Percentiles rank a stretch among this genome's conserved stretches.
phyloP scores from a whole-genome alignment of 1,139 yeast species.

The Pichia sp. region DNA sequence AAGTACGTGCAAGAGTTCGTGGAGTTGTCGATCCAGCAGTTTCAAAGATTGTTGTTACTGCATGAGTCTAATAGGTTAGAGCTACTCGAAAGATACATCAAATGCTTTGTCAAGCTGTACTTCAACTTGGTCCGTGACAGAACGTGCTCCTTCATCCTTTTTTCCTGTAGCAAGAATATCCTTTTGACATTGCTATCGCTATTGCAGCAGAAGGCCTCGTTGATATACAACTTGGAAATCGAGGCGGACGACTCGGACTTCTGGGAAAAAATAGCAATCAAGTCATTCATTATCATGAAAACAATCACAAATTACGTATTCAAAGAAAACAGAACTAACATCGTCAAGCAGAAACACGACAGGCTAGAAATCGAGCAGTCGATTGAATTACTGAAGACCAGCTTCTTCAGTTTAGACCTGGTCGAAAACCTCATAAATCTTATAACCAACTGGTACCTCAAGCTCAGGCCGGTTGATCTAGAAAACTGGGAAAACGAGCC shows the following conservation, averaged over 20 bases:
- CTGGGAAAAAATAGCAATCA: conserved; percentile 75
- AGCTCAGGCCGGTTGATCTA: conserved; percentile 67
- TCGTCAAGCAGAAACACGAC: conserved; percentile 60
- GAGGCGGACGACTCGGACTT: conserved; percentile 44
- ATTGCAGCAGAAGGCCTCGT: conserved; percentile 58
- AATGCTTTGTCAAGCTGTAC: conserved; percentile 73
- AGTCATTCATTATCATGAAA: conserved; percentile 64
- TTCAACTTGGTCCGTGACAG: conserved; percentile 50
- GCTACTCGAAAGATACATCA: conserved; percentile 63
- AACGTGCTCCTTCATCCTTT: conserved; percentile 66
- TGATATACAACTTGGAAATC: conserved; percentile 40
- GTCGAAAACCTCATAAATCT: conserved; percentile 59
- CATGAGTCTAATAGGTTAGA: conserved; percentile 54
- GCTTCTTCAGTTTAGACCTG: conserved; percentile 55
- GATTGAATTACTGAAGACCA: conserved; percentile 44
- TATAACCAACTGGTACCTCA: conserved; percentile 67
- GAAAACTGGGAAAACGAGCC: conserved; percentile 83
- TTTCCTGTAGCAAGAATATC: conserved; percentile 61
- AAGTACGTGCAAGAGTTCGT: conserved; percentile 59
- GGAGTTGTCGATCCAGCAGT: conserved; percentile 52
- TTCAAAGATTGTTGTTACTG: conserved; percentile 50
- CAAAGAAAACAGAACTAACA: conserved; percentile 57
- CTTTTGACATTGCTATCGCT: conserved; percentile 54
- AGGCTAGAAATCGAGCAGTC: conserved; percentile 58
- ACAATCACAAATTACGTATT: conserved; percentile 56